phyloP scores from a whole-genome alignment of 768 basidiomycete species.

The Melanogaster broomeanus region DNA sequence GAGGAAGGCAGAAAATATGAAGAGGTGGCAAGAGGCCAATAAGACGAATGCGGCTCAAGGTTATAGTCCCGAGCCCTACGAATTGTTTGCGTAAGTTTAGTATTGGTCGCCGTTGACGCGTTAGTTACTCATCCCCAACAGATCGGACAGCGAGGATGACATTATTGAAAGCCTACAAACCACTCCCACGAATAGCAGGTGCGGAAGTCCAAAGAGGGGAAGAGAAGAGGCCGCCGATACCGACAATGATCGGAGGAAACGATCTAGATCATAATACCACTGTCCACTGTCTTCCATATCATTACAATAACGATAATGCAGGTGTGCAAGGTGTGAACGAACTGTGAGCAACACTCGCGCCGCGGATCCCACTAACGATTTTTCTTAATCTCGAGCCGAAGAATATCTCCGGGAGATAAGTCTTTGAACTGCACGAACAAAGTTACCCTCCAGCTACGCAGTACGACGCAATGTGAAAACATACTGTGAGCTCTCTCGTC shows the following conservation, averaged over 20 bases:
- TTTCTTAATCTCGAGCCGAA: constrained; percentile 61
- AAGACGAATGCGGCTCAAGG: constrained; percentile 7
- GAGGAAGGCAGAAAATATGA: constrained; percentile 19
- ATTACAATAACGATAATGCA: neutral
- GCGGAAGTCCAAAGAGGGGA: constrained; percentile 15
- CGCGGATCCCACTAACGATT: constrained; percentile 16
- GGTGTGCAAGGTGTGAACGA: neutral
- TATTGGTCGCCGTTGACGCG: neutral
- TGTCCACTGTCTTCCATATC: neutral
- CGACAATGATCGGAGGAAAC: constrained; percentile 10
- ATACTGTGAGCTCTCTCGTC: constrained; percentile 73
- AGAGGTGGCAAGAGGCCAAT: constrained; percentile 21
- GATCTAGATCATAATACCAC: constrained; percentile 9
- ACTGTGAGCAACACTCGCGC: neutral
- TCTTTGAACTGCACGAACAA: constrained; percentile 42
- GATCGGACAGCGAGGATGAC: constrained; percentile 27
- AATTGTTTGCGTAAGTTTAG: constrained; percentile 22
- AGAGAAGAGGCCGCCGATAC: constrained; percentile 7
- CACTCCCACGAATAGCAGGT: constrained; percentile 20
- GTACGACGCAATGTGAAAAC: constrained; percentile 13
- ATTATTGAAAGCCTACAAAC: constrained; percentile 24
- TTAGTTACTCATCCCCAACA: constrained; percentile 4
- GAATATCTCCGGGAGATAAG: constrained; percentile 37
- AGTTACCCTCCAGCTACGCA: neutral
- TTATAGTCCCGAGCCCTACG: constrained; percentile 18